Evolutionary conservation across 495 filamentous ascomycete species (phyloP), one percentile per base, ranked within the genome.

Genomic region (Penicillium taxi): DNA sequence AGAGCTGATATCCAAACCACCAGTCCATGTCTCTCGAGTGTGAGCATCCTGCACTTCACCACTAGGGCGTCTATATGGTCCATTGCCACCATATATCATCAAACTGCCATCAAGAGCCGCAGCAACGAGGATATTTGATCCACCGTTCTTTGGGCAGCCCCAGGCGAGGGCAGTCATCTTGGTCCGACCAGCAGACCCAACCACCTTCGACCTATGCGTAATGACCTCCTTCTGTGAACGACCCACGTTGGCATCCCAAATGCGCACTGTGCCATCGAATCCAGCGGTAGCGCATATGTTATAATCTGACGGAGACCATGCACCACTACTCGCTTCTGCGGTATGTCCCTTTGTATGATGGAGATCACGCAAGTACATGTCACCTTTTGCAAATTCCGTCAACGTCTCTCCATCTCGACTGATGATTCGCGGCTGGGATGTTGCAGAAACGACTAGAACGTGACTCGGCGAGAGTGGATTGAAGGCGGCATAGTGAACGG

Each of bases 331-430:
- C 19, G 93, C 78, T 59, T 94, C 91, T 1, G 88, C 84, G 25
- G 94, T 76, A 53, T 98, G 91, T 0, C 91, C 91, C 52, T 96
- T 96, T 0, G 91, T 98, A 54, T 96, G 86, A 56, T 96, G 73
- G 75, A 95, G 86, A 53, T 98, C 93, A 25, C 91, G 75, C 38
- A 98, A 63, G 53, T 98, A 98, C 90, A 95, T 95, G 53, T 98
- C 91, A 14, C 91, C 91, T 62, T 98, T 98, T 36, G 82, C 78
- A 45, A 94, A 95, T 56, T 96, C 87, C 2, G 81, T 78, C 9
- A 88, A 38, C 7, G 80, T 70, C 25, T 88, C 86, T 6, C 91
- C 91, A 66, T 98, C 90, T 44, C 91, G 79, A 50, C 74, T 82
- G 50, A 95, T 69, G 27, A 98, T 79, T 56, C 85, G 86, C 2